Conservation (phyloP, 1,284 basidiomycete genomes). For the Irpex rosettiformis region DNA sequence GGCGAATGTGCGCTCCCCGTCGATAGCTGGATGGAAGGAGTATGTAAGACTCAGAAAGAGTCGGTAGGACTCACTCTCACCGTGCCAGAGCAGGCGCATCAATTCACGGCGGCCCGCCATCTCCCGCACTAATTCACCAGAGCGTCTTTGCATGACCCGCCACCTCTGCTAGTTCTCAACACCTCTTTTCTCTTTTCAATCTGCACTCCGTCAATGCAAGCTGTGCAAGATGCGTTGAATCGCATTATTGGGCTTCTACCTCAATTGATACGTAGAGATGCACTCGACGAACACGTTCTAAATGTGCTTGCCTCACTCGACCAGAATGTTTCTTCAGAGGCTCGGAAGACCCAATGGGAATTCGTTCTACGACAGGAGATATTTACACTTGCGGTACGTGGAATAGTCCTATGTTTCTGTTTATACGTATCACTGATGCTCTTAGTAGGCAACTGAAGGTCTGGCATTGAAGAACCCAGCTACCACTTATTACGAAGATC, state of each 20-base stretch:
- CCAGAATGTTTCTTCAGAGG: conserved; percentile 46
- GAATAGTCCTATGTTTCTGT: conserved; percentile 1
- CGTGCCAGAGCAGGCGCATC: background rate
- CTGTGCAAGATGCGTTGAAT: conserved; percentile 21
- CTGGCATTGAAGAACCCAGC: conserved; percentile 43
- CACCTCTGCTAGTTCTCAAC: background rate
- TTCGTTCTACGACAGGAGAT: conserved; percentile 64
- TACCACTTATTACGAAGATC: conserved; percentile 53
- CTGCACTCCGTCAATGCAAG: conserved; percentile 21
- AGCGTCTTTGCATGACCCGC: background rate
- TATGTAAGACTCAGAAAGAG: too few relatives aligned
- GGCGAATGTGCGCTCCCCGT: background rate
- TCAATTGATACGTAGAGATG: conserved; percentile 41
- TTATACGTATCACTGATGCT: background rate
- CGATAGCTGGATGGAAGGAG: too few relatives aligned
- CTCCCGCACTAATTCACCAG: background rate
- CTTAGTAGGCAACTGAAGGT: conserved; percentile 58
- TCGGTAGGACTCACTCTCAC: too few relatives aligned
- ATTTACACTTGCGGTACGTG: conserved; percentile 63
- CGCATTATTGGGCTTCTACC: conserved; percentile 46
- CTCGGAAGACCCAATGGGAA: conserved; percentile 69
- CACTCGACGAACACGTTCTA: conserved; percentile 48
- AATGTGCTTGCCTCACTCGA: conserved; percentile 42
- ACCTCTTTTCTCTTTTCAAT: background rate
- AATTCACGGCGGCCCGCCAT: background rate